A percentile compares a stretch with the other conserved stretches of the same genome.
Evolutionary conservation across 257 asterid genomes (phyloP).

Genomic region (Solanum rostratum): DNA sequence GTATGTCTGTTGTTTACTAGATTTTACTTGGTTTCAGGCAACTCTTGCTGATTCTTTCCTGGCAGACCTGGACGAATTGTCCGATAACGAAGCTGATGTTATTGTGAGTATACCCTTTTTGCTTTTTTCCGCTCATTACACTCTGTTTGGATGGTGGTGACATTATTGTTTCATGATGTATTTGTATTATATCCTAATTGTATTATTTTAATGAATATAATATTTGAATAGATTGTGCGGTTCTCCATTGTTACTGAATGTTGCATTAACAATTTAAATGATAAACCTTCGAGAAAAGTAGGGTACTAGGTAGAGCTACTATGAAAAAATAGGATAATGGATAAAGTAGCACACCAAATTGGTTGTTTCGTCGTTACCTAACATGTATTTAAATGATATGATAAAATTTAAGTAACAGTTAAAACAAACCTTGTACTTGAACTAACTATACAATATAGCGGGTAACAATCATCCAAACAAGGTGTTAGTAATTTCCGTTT

Average conservation of each 20-base stretch:
- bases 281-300: no score
- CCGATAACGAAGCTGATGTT: conserved; percentile 78
- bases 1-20: not conserved
- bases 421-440: not conserved
- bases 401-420: not conserved
- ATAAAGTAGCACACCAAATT: not conserved
- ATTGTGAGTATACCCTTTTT: conserved; percentile 35
- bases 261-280: no score
- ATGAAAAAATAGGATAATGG: not conserved
- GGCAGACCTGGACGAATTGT: conserved; percentile 93
- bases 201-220: no score
- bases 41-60: conserved; percentile 91
- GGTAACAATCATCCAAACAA: not conserved
- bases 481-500: not conserved
- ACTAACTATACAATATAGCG: not conserved
- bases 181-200: no score
- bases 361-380: not conserved
- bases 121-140: not conserved
- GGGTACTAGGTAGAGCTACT: no score
- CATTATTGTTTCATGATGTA: not conserved
- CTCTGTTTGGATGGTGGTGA: not conserved
- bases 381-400: not conserved
- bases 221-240: not conserved
- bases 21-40: conserved; percentile 45
- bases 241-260: not conserved